Conservation (phyloP, 805 yeast species). For the Millerago galiae region DNA sequence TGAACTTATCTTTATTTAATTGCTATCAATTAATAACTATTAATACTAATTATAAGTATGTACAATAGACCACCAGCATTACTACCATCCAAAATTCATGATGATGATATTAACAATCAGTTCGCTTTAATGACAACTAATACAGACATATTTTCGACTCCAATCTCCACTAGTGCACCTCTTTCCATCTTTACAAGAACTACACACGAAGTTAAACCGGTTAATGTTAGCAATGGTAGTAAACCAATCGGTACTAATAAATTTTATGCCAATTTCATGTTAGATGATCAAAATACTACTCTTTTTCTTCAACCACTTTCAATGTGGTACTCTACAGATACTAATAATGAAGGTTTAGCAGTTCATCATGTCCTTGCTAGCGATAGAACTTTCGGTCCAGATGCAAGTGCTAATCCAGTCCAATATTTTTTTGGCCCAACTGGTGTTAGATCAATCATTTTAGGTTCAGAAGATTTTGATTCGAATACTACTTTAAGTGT, state of each 20-base stretch:
- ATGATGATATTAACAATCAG: constrained; percentile 9
- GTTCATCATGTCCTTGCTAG: constrained; percentile 52
- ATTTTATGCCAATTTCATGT: constrained; percentile 66
- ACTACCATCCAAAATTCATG: constrained; percentile 14
- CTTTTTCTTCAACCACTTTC: constrained; percentile 82
- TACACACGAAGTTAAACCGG: constrained; percentile 26
- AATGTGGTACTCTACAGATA: constrained; percentile 55
- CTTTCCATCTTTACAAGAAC: constrained; percentile 31
- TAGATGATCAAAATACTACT: constrained; percentile 61
- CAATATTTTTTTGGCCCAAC: constrained; percentile 66
- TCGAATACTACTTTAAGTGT: constrained; percentile 23
- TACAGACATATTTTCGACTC: constrained; percentile 32
- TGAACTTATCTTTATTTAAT: constrained; percentile 1
- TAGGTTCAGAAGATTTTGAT: constrained; percentile 39
- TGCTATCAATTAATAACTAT: constrained; percentile 8
- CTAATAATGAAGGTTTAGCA: constrained; percentile 50
- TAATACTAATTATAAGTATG: constrained; percentile 10
- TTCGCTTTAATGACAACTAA: constrained; percentile 13
- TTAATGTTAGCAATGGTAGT: constrained; percentile 16
- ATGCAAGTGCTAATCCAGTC: constrained; percentile 42
- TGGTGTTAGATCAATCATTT: constrained; percentile 52
- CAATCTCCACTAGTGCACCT: constrained; percentile 40
- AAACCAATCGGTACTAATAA: constrained; percentile 67
- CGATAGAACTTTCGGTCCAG: constrained; percentile 68
- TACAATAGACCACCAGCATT: constrained; percentile 28